Conservation (phyloP, 805 yeast genomes). For the Candida railenensis region DNA sequence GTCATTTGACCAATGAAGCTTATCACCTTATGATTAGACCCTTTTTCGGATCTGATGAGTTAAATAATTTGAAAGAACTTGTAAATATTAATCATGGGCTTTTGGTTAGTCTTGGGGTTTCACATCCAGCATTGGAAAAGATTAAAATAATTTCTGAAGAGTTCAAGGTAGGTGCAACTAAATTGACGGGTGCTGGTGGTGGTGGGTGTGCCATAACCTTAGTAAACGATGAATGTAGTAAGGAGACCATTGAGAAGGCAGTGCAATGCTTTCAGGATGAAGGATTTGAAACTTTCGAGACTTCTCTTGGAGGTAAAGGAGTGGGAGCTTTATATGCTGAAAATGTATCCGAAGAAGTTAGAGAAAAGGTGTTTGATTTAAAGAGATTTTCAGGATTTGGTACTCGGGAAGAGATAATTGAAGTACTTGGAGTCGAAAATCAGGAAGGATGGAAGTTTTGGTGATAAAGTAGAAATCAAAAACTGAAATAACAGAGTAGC, state of each 20-base stretch:
- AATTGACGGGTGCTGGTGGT: constrained; percentile 98
- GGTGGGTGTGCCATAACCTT: constrained; percentile 98
- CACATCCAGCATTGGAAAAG: constrained; percentile 86
- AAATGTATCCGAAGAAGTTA: constrained; percentile 9
- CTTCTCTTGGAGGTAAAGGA: constrained; percentile 88
- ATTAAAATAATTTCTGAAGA: constrained; percentile 67
- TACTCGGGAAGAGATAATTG: constrained; percentile 48
- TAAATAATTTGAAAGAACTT: constrained; percentile 50
- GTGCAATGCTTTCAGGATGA: constrained; percentile 33
- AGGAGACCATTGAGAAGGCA: constrained; percentile 34
- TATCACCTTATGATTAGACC: constrained; percentile 60
- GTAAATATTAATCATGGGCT: constrained; percentile 85
- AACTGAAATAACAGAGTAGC: background rate
- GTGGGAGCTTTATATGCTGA: constrained; percentile 51
- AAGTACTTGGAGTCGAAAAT: constrained; percentile 41
- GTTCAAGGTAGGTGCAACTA: constrained; percentile 75
- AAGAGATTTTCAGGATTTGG: constrained; percentile 38
- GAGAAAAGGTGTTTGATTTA: constrained; percentile 19
- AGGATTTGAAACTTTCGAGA: constrained; percentile 74
- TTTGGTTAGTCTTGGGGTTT: constrained; percentile 81
- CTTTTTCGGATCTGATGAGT: constrained; percentile 41
- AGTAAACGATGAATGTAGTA: constrained; percentile 46
- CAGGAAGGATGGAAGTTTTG: constrained; percentile 59
- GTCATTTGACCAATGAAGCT: constrained; percentile 69
- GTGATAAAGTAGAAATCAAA: constrained; percentile 29